These are phyloP conservation scores for Starmerella lactis-condensi DNA, from an alignment of 805 yeast genomes.

Conservation along the genomic window DNA sequence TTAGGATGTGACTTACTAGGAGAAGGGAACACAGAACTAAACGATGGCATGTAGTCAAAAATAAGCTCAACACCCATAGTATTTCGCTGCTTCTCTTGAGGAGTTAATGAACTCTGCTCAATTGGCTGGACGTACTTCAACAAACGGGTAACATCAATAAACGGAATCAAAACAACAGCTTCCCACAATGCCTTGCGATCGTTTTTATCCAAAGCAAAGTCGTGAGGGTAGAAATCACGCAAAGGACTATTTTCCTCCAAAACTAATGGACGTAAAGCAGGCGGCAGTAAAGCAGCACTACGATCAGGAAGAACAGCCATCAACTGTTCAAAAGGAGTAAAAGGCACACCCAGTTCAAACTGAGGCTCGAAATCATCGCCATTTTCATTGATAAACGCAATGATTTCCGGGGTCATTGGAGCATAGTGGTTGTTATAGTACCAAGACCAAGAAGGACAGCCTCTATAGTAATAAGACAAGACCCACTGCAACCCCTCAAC, in stretches of 20 bases:
- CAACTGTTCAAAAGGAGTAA: slow-evolving; percentile 82
- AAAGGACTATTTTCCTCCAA: slow-evolving; percentile 72
- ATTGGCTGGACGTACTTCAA: slow-evolving; percentile 52
- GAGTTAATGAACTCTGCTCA: slow-evolving; percentile 35
- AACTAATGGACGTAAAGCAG: slow-evolving; percentile 63
- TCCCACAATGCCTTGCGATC: slow-evolving; percentile 97
- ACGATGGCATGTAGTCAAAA: slow-evolving; percentile 62
- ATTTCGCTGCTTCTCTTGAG: slow-evolving; percentile 61
- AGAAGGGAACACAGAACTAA: slow-evolving; percentile 44
- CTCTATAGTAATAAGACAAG: slow-evolving; percentile 69
- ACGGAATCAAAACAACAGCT: slow-evolving; percentile 80
- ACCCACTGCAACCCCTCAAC: slow-evolving; percentile 97
- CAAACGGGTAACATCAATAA: slow-evolving; percentile 70
- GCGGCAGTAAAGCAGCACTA: slow-evolving; percentile 62
- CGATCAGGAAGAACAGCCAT: slow-evolving; percentile 96
- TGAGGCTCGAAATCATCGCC: slow-evolving; percentile 32
- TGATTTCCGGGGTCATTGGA: slow-evolving; percentile 80
- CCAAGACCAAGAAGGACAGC: slow-evolving; percentile 95
- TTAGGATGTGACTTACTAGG: slow-evolving; percentile 62
- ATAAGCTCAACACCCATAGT: slow-evolving; percentile 49
- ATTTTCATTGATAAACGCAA: slow-evolving; percentile 55
- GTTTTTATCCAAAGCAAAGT: slow-evolving; percentile 73
- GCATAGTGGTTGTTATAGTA: slow-evolving; percentile 76
- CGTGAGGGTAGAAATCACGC: slow-evolving; percentile 73
- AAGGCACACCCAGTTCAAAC: slow-evolving; percentile 59